Conservation (phyloP, 1,139 yeast genomes). For the Blastobotrys elegans region DNA sequence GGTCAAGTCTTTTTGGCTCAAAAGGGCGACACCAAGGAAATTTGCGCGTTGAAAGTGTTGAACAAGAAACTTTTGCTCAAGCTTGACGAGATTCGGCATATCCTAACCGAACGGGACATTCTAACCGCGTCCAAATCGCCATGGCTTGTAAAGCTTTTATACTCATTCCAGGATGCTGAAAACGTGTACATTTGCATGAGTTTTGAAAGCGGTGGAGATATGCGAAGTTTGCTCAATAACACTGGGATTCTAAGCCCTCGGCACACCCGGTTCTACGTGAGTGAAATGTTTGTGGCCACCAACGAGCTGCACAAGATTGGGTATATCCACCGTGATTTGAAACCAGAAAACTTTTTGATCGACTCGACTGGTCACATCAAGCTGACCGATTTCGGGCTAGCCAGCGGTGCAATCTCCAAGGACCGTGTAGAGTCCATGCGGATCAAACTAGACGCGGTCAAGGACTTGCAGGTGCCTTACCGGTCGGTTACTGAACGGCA, state of each 20-base stretch:
- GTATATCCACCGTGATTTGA: slow-evolving; percentile 93
- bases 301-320: slow-evolving; percentile 93
- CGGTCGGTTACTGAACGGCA: slow-evolving; percentile 87
- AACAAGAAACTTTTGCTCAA: slow-evolving; percentile 82
- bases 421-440: slow-evolving; percentile 94
- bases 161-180: slow-evolving; percentile 91
- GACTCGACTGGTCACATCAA: slow-evolving; percentile 95
- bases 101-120: slow-evolving; percentile 92
- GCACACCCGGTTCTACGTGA: slow-evolving; percentile 90
- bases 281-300: slow-evolving; percentile 95
- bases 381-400: slow-evolving; percentile 94
- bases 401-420: slow-evolving; percentile 92
- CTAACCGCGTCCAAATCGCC: slow-evolving; percentile 91
- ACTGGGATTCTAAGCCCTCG: slow-evolving; percentile 91
- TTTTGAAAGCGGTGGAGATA: slow-evolving; percentile 98
- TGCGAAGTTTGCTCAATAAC: slow-evolving; percentile 86
- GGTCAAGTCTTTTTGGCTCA: slow-evolving; percentile 93
- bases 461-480: slow-evolving; percentile 56
- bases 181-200: slow-evolving; percentile 97
- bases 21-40: slow-evolving; percentile 89
- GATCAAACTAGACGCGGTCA: slow-evolving; percentile 72
- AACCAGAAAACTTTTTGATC: slow-evolving; percentile 94
- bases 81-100: slow-evolving; percentile 93
- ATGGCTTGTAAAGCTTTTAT: slow-evolving; percentile 89
- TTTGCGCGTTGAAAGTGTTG: slow-evolving; percentile 90